Evolutionary conservation across 2,329 filamentous ascomycete species (phyloP).

Genomic region (Calonectria fujianensis): DNA sequence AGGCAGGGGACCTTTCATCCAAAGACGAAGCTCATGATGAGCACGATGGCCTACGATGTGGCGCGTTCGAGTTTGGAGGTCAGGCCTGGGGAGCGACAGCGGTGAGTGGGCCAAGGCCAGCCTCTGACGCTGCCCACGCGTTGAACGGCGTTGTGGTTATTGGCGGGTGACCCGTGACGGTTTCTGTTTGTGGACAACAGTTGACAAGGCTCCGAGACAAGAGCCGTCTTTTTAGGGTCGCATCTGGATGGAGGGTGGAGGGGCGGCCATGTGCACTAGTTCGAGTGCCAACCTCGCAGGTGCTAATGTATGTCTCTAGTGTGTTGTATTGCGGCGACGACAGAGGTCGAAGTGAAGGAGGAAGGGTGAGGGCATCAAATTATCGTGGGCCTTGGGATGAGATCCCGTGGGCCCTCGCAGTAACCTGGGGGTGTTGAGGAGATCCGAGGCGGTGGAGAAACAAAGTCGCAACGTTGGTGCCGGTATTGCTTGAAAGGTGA

Average conservation of each 20-base stretch:
- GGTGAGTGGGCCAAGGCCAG: constrained; percentile 32
- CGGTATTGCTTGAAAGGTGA: background rate
- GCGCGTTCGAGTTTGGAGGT: background rate
- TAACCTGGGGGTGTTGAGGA: background rate
- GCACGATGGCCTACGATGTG: constrained; percentile 22
- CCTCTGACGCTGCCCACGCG: constrained; percentile 40
- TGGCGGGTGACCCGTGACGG: constrained; percentile 34
- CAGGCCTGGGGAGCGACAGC: constrained; percentile 6
- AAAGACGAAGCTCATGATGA: constrained; percentile 30
- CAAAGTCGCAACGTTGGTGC: constrained; percentile 6
- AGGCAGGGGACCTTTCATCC: constrained; percentile 21
- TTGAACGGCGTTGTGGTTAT: constrained; percentile 38
- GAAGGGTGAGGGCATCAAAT: constrained; percentile 10
- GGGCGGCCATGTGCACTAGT: constrained; percentile 15
- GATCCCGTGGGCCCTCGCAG: constrained; percentile 29
- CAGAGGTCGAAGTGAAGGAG: background rate
- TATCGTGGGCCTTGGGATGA: constrained; percentile 2
- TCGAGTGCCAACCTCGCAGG: constrained; percentile 26
- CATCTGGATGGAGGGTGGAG: constrained; percentile 4
- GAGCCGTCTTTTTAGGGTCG: constrained; percentile 4
- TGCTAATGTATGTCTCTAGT: constrained; percentile 22
- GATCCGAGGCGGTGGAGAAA: constrained; percentile 22
- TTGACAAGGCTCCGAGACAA: constrained; percentile 25
- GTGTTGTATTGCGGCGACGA: constrained; percentile 6
- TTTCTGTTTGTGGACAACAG: background rate